Evolutionary conservation across 768 basidiomycete genomes (phyloP).

Genomic region (Russula brevipes): DNA sequence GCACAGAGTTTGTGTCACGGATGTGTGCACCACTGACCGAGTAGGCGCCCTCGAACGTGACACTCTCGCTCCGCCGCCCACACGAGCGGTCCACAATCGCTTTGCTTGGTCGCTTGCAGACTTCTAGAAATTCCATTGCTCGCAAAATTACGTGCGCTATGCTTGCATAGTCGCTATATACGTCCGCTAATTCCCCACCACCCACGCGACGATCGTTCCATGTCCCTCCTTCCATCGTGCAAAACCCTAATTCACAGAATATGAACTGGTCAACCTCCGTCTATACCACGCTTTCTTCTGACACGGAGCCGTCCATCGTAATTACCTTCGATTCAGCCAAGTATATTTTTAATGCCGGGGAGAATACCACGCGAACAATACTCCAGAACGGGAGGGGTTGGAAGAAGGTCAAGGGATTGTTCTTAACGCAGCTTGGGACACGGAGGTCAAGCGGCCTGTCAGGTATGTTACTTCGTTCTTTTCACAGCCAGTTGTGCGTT

Average conservation of each 20-base stretch:
- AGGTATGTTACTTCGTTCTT: slow-evolving; percentile 41
- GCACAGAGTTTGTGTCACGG: not conserved
- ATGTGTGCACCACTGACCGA: too few species aligned
- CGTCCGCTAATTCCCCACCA: slow-evolving; percentile 1
- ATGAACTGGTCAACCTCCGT: slow-evolving; percentile 65
- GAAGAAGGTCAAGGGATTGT: slow-evolving; percentile 63
- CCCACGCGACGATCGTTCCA: slow-evolving; percentile 11
- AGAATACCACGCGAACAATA: slow-evolving; percentile 72
- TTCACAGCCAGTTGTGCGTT: not conserved
- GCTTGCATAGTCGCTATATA: slow-evolving; percentile 24
- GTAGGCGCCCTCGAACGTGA: not conserved
- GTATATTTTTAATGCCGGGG: slow-evolving; percentile 86
- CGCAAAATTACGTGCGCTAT: slow-evolving; percentile 26
- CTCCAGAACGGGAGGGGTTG: slow-evolving; percentile 61
- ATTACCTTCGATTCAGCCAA: slow-evolving; percentile 72
- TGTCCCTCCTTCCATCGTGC: not conserved
- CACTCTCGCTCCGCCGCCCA: too few species aligned
- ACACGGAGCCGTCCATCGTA: slow-evolving; percentile 76
- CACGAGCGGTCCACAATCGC: not conserved
- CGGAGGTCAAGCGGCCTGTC: slow-evolving; percentile 66
- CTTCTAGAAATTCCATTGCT: slow-evolving; percentile 16
- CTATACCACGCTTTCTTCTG: slow-evolving; percentile 54
- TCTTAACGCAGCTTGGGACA: slow-evolving; percentile 61
- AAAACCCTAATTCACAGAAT: not conserved
- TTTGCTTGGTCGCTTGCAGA: not conserved